phyloP scores from a whole-genome alignment of 176 grass and related monocot species.

The Zoysia japonica region DNA sequence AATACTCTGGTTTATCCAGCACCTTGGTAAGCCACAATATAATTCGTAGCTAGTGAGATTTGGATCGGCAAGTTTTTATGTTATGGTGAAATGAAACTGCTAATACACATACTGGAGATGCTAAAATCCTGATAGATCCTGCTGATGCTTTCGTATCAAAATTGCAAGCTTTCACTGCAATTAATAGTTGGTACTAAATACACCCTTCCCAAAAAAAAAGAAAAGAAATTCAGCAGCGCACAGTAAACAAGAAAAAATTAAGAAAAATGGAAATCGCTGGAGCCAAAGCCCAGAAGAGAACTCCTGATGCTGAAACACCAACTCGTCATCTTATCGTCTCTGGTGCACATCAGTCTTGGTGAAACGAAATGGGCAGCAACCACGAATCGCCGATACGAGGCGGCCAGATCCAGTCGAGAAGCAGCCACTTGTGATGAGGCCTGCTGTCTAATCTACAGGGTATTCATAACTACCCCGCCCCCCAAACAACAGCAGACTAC shows the following conservation, averaged over 20 bases:
- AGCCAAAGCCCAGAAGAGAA: neutral
- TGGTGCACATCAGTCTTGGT: neutral
- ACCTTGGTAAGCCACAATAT: no score
- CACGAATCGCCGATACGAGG: neutral
- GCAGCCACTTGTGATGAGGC: neutral
- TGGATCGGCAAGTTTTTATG: neutral
- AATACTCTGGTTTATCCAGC: no score
- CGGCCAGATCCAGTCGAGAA: conserved; percentile 24
- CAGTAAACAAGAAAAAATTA: neutral
- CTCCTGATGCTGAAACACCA: neutral
- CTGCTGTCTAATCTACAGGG: neutral
- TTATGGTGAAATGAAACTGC: neutral
- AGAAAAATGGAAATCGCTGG: neutral
- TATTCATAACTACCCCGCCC: neutral
- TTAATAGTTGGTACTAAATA: neutral
- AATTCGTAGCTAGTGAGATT: neutral
- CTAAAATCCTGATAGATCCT: neutral
- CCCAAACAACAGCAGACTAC: neutral
- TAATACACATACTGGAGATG: neutral
- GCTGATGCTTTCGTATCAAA: neutral
- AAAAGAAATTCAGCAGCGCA: no score
- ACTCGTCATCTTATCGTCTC: neutral
- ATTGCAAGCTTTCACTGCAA: neutral
- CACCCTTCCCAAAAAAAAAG: neutral
- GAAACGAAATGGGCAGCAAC: neutral